A percentile compares a stretch with the other conserved stretches of the same genome.
Conservation (phyloP, 495 filamentous ascomycete species). For the Apiosordaria backusii region DNA sequence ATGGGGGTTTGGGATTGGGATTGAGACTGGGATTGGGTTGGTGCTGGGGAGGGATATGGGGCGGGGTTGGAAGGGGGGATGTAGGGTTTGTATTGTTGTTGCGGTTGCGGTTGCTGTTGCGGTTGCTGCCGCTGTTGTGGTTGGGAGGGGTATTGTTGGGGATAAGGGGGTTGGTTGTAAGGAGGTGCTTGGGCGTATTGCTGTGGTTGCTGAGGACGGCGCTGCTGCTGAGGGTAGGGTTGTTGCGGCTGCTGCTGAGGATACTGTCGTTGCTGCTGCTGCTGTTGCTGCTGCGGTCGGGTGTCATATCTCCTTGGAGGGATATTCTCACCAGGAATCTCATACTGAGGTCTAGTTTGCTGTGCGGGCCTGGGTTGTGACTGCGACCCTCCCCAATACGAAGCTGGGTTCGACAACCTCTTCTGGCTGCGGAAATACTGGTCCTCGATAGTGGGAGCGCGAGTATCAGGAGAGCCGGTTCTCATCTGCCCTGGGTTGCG, state of each 20-base stretch:
- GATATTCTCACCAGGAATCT: slow-evolving; percentile 7
- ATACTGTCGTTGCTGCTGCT: slow-evolving; percentile 8
- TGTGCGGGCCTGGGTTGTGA: slow-evolving; percentile 5
- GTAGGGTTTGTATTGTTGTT: slow-evolving; percentile 5
- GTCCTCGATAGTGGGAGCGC: slow-evolving; percentile 7
- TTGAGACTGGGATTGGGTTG: neutral
- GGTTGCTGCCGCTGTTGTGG: slow-evolving; percentile 10
- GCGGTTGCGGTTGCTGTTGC: slow-evolving; percentile 1
- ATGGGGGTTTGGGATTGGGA: neutral
- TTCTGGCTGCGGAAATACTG: slow-evolving; percentile 20
- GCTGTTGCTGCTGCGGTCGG: slow-evolving; percentile 16
- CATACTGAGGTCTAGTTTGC: neutral
- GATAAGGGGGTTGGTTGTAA: neutral
- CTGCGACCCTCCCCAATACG: slow-evolving; percentile 16
- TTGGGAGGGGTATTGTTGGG: slow-evolving; percentile 18
- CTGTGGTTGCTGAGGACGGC: neutral
- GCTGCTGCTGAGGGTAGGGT: slow-evolving; percentile 7
- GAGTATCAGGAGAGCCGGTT: slow-evolving; percentile 30
- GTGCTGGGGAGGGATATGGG: neutral
- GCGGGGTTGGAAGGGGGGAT: neutral
- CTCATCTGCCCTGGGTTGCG: slow-evolving; percentile 25
- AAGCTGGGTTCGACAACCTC: slow-evolving; percentile 15
- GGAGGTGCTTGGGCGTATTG: neutral
- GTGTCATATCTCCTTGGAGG: slow-evolving; percentile 3
- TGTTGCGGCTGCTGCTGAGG: slow-evolving; percentile 15